phyloP scores from a whole-genome alignment of 768 basidiomycete genomes.

The Exsudoporus frostii region DNA sequence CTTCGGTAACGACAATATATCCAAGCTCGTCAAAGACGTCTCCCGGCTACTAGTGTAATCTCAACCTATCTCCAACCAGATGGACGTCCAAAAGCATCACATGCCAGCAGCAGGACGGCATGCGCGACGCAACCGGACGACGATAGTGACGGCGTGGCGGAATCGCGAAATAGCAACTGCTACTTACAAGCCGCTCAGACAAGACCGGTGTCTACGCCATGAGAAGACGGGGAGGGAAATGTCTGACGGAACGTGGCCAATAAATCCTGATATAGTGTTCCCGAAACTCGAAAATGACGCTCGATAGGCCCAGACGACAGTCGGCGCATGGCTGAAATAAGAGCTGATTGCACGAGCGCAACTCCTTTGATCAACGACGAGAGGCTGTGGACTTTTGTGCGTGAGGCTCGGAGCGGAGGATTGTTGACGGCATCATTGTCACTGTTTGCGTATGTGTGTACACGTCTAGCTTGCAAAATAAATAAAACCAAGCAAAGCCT shows the following conservation, averaged over 20 bases:
- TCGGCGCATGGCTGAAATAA: background rate
- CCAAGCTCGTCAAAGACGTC: background rate
- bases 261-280: conserved; percentile 5
- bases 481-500: conserved; percentile 18
- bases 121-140: background rate
- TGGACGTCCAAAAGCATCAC: background rate
- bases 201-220: background rate
- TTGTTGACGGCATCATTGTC: background rate
- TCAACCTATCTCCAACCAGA: background rate
- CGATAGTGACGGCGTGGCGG: conserved; percentile 3
- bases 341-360: background rate
- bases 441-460: conserved; percentile 19
- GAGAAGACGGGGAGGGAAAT: background rate
- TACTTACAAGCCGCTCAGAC: background rate
- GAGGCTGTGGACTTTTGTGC: background rate
- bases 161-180: background rate
- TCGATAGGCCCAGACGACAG: background rate
- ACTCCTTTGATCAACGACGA: background rate
- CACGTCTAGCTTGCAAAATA: conserved; percentile 2
- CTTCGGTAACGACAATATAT: background rate
- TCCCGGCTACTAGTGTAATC: background rate
- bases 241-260: background rate
- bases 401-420: conserved; percentile 1
- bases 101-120: conserved; percentile 2
- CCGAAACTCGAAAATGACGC: background rate